Base-by-base conservation (phyloP, 306 rosid genomes). In the Quercus mongolica region DNA sequence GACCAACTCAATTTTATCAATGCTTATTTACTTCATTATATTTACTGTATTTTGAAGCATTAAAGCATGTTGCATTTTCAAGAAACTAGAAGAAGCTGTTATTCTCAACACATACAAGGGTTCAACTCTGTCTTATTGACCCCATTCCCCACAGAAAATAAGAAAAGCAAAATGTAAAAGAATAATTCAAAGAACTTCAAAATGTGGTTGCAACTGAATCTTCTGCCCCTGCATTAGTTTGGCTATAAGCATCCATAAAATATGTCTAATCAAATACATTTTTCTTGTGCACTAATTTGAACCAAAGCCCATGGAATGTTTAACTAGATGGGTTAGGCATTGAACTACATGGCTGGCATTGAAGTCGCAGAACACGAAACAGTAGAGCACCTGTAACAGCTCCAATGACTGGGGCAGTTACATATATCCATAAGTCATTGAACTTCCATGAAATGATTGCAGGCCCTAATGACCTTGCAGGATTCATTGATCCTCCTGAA, bases 401-500 rank as follows among this genome's bases (percentile, higher is more conserved):
- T 83, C 98, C 98, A 59, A 38, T 70, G 15, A 38, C 76, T 4
- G 97, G 97, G 64, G 94, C 98, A 51, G 87, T 57, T n/a, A 90
- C 76, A 68, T 90, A 94, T 71, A 91, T 86, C 97, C 97, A 92
- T 5, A 90, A 81, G 83, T 82, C 83, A 19, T 85, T 77, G 74
- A 90, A 94, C 79, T 91, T 84, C 89, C 94, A 86, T 63, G 98
- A 71, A 25, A 91, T 46, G 28, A 94, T 87, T 68, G 97, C 97
- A 61, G 97, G 96, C 30, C 98, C 97, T 26, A 94, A 56, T 44
- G 97, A 94, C 83, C 98, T 92, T 78, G 96, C 94, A 28, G 98
- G 98, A 71, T 92, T 94, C 98, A 94, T 76, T 71, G 97, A 92
- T 74, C 96, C 97, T 57, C 97, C 98, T 21, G 97, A 94, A 49